Base-by-base conservation (phyloP, 257 asterid species). In the Gentiana macrophylla region DNA sequence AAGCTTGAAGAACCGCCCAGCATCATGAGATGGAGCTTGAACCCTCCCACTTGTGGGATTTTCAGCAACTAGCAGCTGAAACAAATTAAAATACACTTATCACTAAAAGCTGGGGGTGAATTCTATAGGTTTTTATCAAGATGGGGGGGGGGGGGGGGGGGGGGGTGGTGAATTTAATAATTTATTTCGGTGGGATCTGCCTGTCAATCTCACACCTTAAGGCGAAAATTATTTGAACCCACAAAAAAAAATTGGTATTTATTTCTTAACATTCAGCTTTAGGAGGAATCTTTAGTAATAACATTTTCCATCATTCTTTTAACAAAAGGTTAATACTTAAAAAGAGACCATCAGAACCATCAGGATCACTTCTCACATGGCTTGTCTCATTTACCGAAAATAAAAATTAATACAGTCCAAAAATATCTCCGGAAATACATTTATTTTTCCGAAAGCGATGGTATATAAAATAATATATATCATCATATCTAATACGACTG, bases 121-220 rank as follows among this genome's bases (percentile, higher is more conserved):
- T 75, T 86, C 77, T 80, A 73, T 72, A 90, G 82, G 82, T 78
- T 78, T 41, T 79, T 83, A 89, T 83, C 73, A 82, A 77, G 91
- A 77, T 2, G 71, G 70, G 63, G 78, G 24, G 0, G 24, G 24
- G n/a, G 71, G 70, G 63, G 78, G 24, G 0, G 24, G 24, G 71
- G 70, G 63, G 78, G 24, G 0, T 0, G 24, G 98, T 86, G 84
- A 91, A 91, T 84, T 86, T 71, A 79, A 79, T 74, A 69, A 79
- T 82, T 80, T 79, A 79, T 84, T 80, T 77, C 72, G 89, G 92
- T 86, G 90, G 96, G 92, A 86, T 87, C 95, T 78, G 78, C 73
- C 95, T 91, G 94, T 87, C 94, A 70, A 84, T 81, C 83, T 89
- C 93, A 80, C 84, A 46, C 80, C 63, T 59, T 64, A 43, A 43